Evolutionary conservation across 2,329 filamentous ascomycete species (phyloP), one percentile per base, ranked within the genome.

Genomic region (Trichophyton mentagrophytes): DNA sequence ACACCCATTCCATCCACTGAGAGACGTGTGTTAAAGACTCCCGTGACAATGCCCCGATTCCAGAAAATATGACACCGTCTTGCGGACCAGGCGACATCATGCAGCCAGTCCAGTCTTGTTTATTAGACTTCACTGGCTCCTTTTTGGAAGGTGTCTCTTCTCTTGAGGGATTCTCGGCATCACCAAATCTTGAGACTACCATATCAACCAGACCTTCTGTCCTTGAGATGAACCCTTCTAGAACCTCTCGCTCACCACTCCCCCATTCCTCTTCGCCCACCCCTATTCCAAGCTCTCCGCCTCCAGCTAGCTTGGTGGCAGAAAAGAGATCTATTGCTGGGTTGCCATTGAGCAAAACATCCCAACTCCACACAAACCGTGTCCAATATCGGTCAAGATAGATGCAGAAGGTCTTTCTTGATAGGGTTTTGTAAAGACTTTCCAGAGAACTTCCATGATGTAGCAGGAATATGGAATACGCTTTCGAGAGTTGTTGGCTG

Each of bases 251-350:
- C 76, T 97, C 92, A 36, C 90, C 90, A 70, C 92, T 96, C 3
- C 92, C 92, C 71, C 90, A 87, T 60, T 96, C 89, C 75, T 97
- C 93, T 71, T 97, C 93, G 17, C 93, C 93, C 0, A 97, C 93
- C 0, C 93, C 93, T 53, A 96, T 83, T 15, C 93, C 93, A 27
- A 97, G 82, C 74, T 97, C 92, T 17, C 93, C 92, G 38, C 89
- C 90, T 5, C 87, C 89, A 11, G 91, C 89, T 36, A 99, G 79
- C 72, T 95, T 96, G 69, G 96, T 84, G 4, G 89, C 90, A 9
- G 86, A 84, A 68, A 90, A 90, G 3, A 95, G 79, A 64, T 86
- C 86, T 0, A 87, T 83, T 1, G 86, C 85, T 0, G 93, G 93
- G 67, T 95, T 96, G 7, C 90, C 92, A 69, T 92, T 89, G 47